Base-by-base conservation (phyloP, 2,329 filamentous ascomycete genomes). In the Gliomastix tumulicola region DNA sequence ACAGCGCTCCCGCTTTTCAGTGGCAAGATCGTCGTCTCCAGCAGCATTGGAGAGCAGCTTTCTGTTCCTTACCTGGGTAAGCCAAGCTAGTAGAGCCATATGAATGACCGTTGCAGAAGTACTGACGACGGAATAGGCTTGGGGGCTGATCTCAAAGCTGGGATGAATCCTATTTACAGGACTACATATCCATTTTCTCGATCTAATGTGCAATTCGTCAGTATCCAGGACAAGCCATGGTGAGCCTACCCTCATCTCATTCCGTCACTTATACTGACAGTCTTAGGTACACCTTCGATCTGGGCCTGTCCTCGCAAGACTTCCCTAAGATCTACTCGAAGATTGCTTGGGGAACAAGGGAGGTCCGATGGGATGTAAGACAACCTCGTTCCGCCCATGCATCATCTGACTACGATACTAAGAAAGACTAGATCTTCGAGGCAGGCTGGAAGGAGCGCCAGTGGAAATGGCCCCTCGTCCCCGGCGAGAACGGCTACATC, bases 401-500 rank as follows among this genome's bases (percentile, higher is more conserved):
- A 6, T n/a, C 13, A 11, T 18, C 13, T 32, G 3, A 4, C 28
- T 32, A 19, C 13, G 11, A 7, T 28, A 28, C 25, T 28, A 28
- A 28, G 7, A 4, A 13, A 20, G 15, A 27, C 21, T 23, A 27
- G 34, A 49, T 59, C 19, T 59, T 57, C 38, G 45, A 56, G 17
- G 43, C 38, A 1, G 35, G 44, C 27, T 61, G 49, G 40, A 48
- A 41, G 0, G 51, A 58, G 32, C 36, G 45, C 8, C 43, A 56
- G 19, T 62, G 57, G 59, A 34, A 38, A 13, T 60, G 59, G 34
- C 59, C 59, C 6, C 59, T 56, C 2, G 49, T 51, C 1, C 37
- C 46, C 8, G 58, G 57, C 7, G 19, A 54, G 40, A 51, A 35
- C 23, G 32, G 37, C 32, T 25, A 39, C 23, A 21, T 39, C 25